Base-by-base conservation (phyloP, 2,329 filamentous ascomycete genomes). In the Aspergillus neoniger region DNA sequence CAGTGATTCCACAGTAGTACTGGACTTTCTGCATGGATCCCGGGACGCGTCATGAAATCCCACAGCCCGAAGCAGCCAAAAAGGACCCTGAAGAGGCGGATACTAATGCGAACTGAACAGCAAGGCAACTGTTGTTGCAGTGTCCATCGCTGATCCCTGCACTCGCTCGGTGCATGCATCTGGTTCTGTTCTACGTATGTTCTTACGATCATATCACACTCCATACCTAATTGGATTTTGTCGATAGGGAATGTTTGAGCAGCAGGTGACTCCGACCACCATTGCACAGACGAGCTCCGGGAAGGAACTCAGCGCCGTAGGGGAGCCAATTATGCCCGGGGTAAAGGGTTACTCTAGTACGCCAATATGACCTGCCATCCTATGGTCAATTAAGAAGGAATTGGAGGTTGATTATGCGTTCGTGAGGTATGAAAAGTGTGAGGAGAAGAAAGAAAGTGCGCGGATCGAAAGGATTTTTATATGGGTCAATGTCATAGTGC, bases 401-500 rank as follows among this genome's bases (percentile, higher is more conserved):
- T 70, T 79, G 77, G 76, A 78, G 77, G 77, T 79, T 80, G 77
- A 80, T 79, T 80, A 79, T 79, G 77, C 77, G 77, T 79, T 77
- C 77, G 70, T 73, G 67, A 70, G 69, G 68, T 74, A 67, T 67
- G 69, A 69, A 65, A 75, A 44, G 21, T 75, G 76, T 79, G 76
- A 78, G 78, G 76, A 78, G 69, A 76, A 68, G 66, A 68, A 67
- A 68, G 55, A 60, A 61, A 59, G 55, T 32, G 58, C 51, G 58
- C 58, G 64, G 65, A 61, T 41, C 36, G 41, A 60, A 60, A 68
- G 17, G 44, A 44, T 55, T 63, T 61, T 57, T 56, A 52, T 28
- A 25, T 50, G 38, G 23, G 51, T 17, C 51, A 47, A 12, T 41
- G 8, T 9, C 1, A 17, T 48, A 14, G 48, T 36, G 55, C 36